phyloP scores from a whole-genome alignment of 75 land plant species.

The Chamaecyparis obtusa region DNA sequence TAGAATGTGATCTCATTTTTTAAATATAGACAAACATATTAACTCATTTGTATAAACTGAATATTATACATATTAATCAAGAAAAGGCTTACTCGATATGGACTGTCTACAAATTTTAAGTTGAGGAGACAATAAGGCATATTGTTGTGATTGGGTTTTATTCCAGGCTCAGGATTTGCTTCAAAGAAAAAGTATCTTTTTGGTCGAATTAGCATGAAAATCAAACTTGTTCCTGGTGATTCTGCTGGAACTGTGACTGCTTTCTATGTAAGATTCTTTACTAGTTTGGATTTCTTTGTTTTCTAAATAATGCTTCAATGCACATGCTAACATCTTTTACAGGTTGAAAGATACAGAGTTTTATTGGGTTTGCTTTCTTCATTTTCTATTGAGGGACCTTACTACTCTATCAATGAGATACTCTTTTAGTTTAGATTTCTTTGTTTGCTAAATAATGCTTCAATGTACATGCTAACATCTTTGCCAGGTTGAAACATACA shows the following conservation, averaged over 20 bases:
- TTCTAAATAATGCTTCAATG: too few species aligned
- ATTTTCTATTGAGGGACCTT: not conserved
- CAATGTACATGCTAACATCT: not conserved
- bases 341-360: not conserved
- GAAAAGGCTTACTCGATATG: too few species aligned
- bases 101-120: too few species aligned
- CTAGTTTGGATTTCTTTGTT: too few species aligned
- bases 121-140: too few species aligned
- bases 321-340: not conserved
- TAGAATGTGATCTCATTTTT: too few species aligned
- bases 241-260: conserved; percentile 76
- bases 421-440: not conserved
- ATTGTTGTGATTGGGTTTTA: not conserved
- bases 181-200: conserved; percentile 52
- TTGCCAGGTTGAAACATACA: not conserved
- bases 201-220: conserved; percentile 66
- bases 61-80: too few species aligned
- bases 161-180: conserved; percentile 63
- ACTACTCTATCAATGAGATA: not conserved
- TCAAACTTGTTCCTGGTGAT: conserved; percentile 70
- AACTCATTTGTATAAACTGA: too few species aligned
- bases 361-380: not conserved
- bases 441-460: not conserved
- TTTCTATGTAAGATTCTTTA: conserved; percentile 40
- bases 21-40: too few species aligned